Evolutionary conservation across 1,284 basidiomycete species (phyloP).

Genomic region (Puccinia horiana): DNA sequence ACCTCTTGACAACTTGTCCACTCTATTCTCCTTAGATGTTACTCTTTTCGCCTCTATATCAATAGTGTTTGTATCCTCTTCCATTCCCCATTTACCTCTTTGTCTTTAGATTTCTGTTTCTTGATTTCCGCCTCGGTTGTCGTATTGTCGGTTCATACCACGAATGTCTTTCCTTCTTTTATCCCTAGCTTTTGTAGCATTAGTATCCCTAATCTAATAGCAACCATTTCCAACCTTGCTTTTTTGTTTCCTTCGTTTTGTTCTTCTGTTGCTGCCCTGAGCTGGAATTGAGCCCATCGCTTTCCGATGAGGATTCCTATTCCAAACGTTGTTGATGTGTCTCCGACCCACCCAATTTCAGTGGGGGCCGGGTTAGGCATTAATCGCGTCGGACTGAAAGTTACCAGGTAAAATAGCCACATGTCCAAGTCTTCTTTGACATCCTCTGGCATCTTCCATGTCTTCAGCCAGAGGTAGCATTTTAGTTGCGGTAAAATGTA

Average conservation of each 20-base stretch:
- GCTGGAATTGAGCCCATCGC: too few species aligned
- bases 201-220: background rate
- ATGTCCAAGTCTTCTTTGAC: too few species aligned
- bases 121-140: background rate
- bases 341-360: too few species aligned
- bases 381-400: too few species aligned
- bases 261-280: too few species aligned
- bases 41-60: background rate
- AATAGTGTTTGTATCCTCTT: background rate
- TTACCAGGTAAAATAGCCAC: too few species aligned
- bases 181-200: background rate
- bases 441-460: too few species aligned
- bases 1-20: background rate
- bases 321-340: too few species aligned
- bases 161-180: background rate
- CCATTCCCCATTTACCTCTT: background rate
- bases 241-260: background rate
- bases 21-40: background rate
- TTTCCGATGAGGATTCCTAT: too few species aligned
- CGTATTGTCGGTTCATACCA: constrained; percentile 1
- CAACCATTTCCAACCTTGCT: background rate
- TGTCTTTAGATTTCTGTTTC: background rate
- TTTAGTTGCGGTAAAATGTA: background rate
- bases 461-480: background rate
- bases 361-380: too few species aligned